These are phyloP conservation scores for Colletotrichum eleusines DNA, from an alignment of 2,329 filamentous ascomycete species.

Conservation along the genomic window DNA sequence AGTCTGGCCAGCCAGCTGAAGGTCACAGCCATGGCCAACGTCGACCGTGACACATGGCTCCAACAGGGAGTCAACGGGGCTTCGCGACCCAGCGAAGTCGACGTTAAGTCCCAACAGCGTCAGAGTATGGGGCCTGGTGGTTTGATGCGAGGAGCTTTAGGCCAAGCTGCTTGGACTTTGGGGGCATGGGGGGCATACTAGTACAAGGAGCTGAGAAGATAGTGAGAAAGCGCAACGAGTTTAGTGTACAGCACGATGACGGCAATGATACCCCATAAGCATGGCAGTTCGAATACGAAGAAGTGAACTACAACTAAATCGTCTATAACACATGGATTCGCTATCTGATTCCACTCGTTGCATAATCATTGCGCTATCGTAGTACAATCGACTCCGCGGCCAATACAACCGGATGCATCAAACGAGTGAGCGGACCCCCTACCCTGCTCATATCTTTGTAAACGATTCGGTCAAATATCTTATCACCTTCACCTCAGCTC, in stretches of 20 bases:
- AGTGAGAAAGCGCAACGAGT: not conserved
- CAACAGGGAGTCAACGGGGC: conserved; percentile 75
- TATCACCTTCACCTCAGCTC: conserved; percentile 1
- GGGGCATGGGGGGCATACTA: conserved; percentile 66
- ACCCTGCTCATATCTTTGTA: conserved; percentile 26
- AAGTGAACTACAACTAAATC: not conserved
- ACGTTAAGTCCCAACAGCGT: conserved; percentile 68
- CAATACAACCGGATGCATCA: conserved; percentile 14
- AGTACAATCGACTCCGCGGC: not conserved
- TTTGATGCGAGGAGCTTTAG: conserved; percentile 55
- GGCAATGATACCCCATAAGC: conserved; percentile 29
- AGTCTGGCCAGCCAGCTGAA: conserved; percentile 78
- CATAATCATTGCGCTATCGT: not conserved
- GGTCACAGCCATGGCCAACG: conserved; percentile 74
- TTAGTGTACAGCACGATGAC: conserved; percentile 4
- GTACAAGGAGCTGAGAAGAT: conserved; percentile 51
- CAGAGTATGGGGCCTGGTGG: conserved; percentile 73
- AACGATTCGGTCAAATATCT: conserved; percentile 12
- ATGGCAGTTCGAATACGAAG: not conserved
- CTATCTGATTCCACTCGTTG: not conserved
- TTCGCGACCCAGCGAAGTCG: conserved; percentile 69
- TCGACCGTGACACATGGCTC: conserved; percentile 79
- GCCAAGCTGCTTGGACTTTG: conserved; percentile 69
- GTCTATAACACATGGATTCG: not conserved
- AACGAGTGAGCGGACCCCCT: not conserved